These are phyloP conservation scores for Scheffersomyces stambukii DNA, from an alignment of 1,139 yeast genomes.

Conservation along the genomic window DNA sequence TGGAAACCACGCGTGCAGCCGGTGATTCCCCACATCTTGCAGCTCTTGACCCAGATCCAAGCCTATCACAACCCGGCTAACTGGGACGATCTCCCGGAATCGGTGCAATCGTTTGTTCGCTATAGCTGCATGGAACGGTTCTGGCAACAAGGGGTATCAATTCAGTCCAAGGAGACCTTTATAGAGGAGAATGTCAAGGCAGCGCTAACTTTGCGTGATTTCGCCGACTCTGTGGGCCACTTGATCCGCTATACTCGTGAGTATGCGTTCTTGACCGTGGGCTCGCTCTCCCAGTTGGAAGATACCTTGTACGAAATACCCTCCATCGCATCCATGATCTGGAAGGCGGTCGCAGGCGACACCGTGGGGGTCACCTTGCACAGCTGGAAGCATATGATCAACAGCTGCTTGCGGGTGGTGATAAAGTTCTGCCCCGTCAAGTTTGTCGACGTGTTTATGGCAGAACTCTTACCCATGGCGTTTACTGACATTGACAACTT, in stretches of 20 bases:
- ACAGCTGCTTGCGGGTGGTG: conserved; percentile 80
- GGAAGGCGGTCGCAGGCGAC: conserved; percentile 86
- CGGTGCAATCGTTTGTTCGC: conserved; percentile 85
- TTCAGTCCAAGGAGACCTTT: conserved; percentile 90
- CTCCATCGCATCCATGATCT: conserved; percentile 66
- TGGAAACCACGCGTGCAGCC: conserved; percentile 96
- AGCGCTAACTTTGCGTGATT: conserved; percentile 87
- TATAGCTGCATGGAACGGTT: conserved; percentile 89
- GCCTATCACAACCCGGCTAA: conserved; percentile 92
- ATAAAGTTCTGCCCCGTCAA: conserved; percentile 83
- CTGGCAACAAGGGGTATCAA: conserved; percentile 98
- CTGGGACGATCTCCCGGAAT: conserved; percentile 83
- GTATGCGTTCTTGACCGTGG: conserved; percentile 86
- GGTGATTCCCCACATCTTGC: conserved; percentile 84
- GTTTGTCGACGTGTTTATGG: conserved; percentile 65
- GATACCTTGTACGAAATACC: conserved; percentile 87
- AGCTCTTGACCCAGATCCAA: conserved; percentile 82
- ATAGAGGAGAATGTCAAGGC: conserved; percentile 94
- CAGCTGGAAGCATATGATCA: conserved; percentile 96
- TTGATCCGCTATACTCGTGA: conserved; percentile 93
- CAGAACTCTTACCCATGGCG: conserved; percentile 72
- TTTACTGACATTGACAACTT: conserved; percentile 69
- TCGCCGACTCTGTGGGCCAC: conserved; percentile 98
- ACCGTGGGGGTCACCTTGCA: conserved; percentile 85
- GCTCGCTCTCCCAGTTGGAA: conserved; percentile 86